Conservation (phyloP, 768 basidiomycete genomes). For the Paxillus involutus region DNA sequence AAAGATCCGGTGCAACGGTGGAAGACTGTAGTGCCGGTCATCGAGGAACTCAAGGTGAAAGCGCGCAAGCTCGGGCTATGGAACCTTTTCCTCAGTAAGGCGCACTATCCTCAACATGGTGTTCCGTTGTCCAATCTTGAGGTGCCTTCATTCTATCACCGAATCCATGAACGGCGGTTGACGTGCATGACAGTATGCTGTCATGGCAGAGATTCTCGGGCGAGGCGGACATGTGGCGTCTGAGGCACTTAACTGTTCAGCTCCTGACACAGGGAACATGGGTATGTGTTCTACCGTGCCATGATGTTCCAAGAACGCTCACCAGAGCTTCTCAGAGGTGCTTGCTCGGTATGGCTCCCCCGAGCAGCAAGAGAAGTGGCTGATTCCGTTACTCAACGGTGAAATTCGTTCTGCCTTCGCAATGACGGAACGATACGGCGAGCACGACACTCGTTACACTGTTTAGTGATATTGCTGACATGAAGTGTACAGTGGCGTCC, state of each 20-base stretch:
- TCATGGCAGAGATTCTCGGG: constrained; percentile 96
- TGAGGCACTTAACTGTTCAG: constrained; percentile 90
- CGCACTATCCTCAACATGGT: constrained; percentile 87
- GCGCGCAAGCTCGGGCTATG: constrained; percentile 90
- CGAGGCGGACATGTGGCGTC: constrained; percentile 80
- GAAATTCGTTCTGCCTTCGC: constrained; percentile 93
- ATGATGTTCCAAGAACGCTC: background rate
- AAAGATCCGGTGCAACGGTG: constrained; percentile 72
- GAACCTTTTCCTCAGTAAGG: constrained; percentile 96
- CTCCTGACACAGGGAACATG: constrained; percentile 99
- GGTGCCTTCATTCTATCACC: constrained; percentile 41
- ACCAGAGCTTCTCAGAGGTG: constrained; percentile 65
- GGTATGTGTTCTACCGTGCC: constrained; percentile 46
- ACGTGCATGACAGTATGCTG: constrained; percentile 69
- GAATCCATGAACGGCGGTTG: background rate
- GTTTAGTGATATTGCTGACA: constrained; percentile 8
- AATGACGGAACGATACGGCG: constrained; percentile 95
- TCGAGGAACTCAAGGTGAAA: constrained; percentile 83
- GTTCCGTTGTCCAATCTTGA: constrained; percentile 93
- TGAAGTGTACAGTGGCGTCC: constrained; percentile 58
- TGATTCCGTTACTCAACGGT: constrained; percentile 83
- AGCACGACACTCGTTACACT: constrained; percentile 15
- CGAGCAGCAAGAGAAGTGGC: constrained; percentile 90
- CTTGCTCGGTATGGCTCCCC: constrained; percentile 91
- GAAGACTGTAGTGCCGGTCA: constrained; percentile 78